Percentiles rank a stretch among this genome's conserved stretches.
Conservation (phyloP, 83 land plant species). For the Picea abies region DNA sequence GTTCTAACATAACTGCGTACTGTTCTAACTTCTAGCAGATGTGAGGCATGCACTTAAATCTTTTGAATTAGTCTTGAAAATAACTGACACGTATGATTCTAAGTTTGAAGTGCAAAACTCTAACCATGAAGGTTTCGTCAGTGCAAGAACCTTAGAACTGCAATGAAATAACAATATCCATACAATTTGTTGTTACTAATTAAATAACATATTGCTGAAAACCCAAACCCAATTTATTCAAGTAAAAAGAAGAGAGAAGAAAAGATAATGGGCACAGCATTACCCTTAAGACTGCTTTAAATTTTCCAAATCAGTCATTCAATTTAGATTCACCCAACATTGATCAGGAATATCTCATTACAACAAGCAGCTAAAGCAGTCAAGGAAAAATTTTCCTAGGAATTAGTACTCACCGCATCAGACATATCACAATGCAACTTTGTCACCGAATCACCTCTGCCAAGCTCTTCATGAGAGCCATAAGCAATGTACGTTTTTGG, state of each 20-base stretch:
- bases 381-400: neutral
- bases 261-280: neutral
- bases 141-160: neutral
- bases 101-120: conserved; percentile 3
- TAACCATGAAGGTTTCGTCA: neutral
- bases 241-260: neutral
- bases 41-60: neutral
- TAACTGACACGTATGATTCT: neutral
- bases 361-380: neutral
- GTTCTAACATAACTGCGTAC: neutral
- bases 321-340: neutral
- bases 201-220: too few species aligned
- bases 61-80: neutral
- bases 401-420: conserved; percentile 71
- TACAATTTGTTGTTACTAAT: neutral
- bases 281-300: neutral
- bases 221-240: neutral
- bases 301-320: neutral
- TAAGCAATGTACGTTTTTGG: conserved; percentile 67
- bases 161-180: neutral
- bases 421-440: conserved; percentile 91
- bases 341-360: neutral
- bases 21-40: neutral
- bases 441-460: conserved; percentile 67
- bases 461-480: conserved; percentile 51